Base-by-base conservation (phyloP, 768 basidiomycete species). In the Clavaria fumosa region DNA sequence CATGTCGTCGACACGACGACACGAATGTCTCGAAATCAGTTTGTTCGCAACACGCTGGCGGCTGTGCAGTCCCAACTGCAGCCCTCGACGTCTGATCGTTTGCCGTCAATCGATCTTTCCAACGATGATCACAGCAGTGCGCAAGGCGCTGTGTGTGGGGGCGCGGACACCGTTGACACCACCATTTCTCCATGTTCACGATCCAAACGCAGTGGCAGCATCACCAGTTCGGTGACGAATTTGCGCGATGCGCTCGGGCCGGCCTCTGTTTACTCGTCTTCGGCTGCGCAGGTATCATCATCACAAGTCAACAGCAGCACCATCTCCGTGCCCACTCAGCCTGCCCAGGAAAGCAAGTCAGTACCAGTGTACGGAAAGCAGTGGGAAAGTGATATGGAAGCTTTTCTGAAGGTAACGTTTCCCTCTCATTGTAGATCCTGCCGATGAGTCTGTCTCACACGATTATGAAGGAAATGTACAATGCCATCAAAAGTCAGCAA, bases 381-480 rank as follows among this genome's bases (percentile, higher is more conserved):
- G 34, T 91, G 88, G 86, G 88, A 93, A 52, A 54, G 51, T 9
- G 90, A 93, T 40, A 77, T 96, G 69, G 91, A 96, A 56, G 67
- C 47, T 41, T 50, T 85, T 44, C 70, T 99, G 44, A 91, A 88
- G 70, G 88, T 85, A 31, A 27, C 59, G 47, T 9, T 3, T 21
- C 4, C 21, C 11, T 17, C 20, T 33, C 32, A 36, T 34, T 23
- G 34, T 17, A 23, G 39, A 17, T 15, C 17, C 10, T 12, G n/a
- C n/a, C n/a, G n/a, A n/a, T n/a, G n/a, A n/a, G n/a, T n/a, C n/a
- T n/a, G n/a, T n/a, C n/a, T n/a, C n/a, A n/a, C n/a, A n/a, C n/a
- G n/a, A n/a, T n/a, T n/a, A 9, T 19, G 28, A 11, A 91, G 85
- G 95, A 99, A 51, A 93, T 99, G 70, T 99, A 90, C 63, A 72